These are phyloP conservation scores for Phytophthora hibernalis DNA, from an alignment of 352 stramenopile genomes.

Conservation along the genomic window DNA sequence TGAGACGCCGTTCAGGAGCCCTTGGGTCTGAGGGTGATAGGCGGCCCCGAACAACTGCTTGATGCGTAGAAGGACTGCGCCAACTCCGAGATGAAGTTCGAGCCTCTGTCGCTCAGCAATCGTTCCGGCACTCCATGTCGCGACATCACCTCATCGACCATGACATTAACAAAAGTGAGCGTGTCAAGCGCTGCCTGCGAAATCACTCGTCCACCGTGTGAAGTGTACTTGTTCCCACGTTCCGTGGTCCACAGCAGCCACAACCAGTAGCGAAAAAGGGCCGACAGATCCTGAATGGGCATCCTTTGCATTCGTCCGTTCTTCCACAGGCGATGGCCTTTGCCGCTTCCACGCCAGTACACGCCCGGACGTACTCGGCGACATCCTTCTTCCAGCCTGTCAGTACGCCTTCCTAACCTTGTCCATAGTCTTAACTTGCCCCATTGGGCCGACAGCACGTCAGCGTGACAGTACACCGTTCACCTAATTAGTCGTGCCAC, in stretches of 20 bases:
- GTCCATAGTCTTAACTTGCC: not conserved
- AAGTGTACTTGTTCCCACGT: not conserved
- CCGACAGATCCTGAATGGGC: not conserved
- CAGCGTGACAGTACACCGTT: not conserved
- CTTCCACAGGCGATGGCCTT: not conserved
- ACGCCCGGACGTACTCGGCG: not conserved
- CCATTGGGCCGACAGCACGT: not conserved
- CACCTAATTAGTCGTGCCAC: no score
- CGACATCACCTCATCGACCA: not conserved
- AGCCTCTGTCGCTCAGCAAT: not conserved
- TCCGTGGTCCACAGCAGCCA: not conserved
- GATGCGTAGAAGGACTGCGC: not conserved
- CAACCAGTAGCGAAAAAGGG: not conserved
- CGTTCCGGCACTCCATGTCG: not conserved
- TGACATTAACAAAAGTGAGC: no score
- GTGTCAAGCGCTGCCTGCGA: no score
- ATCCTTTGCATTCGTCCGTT: not conserved
- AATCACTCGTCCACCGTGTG: not conserved
- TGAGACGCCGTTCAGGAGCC: not conserved
- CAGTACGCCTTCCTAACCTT: not conserved
- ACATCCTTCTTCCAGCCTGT: not conserved
- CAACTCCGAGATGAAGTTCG: not conserved
- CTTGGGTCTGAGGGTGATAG: not conserved
- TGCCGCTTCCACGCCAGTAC: not conserved
- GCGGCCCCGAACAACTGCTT: not conserved